Conservation (phyloP, 345 rosid genomes). For the Rhizophora mangle region DNA sequence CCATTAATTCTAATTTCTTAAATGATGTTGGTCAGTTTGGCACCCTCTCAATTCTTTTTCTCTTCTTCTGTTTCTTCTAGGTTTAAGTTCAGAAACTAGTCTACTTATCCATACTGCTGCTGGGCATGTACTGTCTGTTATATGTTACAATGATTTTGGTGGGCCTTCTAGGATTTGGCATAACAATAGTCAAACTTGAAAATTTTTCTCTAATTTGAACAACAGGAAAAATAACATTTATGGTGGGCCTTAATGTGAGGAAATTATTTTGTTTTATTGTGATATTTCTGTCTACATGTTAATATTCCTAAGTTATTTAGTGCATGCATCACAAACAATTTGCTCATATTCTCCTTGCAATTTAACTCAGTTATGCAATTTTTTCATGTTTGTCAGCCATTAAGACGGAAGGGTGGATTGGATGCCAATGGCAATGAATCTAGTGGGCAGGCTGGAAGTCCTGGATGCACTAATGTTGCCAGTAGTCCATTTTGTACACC, state of each 20-base stretch:
- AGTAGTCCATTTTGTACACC: conserved; percentile 69
- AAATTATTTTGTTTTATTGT: not conserved
- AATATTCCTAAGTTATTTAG: not conserved
- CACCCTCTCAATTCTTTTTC: not conserved
- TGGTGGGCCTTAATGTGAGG: not conserved
- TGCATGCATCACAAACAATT: not conserved
- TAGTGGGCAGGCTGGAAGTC: conserved; percentile 41
- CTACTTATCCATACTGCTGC: no score
- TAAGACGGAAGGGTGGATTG: conserved; percentile 52
- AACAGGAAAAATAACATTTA: not conserved
- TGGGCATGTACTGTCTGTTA: no score
- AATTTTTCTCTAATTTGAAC: not conserved
- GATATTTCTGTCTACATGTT: not conserved
- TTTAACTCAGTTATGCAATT: conserved; percentile 14
- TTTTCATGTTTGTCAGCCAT: conserved; percentile 38
- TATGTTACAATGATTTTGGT: not conserved
- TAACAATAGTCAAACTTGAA: not conserved
- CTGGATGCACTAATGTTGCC: conserved; percentile 41
- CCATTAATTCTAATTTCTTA: not conserved
- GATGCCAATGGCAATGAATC: conserved; percentile 42
- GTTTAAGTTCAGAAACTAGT: no score
- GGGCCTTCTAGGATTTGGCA: no score
- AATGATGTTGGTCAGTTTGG: not conserved
- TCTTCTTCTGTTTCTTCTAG: no score
- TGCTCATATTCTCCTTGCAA: conserved; percentile 2